Evolutionary conservation across 192 early-diverging fungal species (phyloP), one percentile per base, ranked within the genome.

Genomic region (Backusella parvicylindrica): DNA sequence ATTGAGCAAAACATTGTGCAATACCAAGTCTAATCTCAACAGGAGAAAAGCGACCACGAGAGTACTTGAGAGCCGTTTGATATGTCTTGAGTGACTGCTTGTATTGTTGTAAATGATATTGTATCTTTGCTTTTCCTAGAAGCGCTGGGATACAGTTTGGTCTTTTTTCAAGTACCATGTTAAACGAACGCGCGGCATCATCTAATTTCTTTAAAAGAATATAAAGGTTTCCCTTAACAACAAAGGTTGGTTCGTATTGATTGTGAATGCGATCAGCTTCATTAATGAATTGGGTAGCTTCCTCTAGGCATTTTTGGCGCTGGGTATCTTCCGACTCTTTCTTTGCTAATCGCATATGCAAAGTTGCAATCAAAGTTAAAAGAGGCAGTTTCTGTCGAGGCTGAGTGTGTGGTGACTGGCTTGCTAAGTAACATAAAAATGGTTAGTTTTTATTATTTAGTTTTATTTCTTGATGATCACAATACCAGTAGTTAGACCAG

Each of bases 11-110:
- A 79, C 97, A 98, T 68, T 96, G 84, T 15, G 95, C 95, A 75
- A 98, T 95, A 23, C 93, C 90, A 28, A 96, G 82, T 31, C 97
- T 90, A 85, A 79, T 96, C 90, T 60, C 94, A 86, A 72, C 81
- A 21, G 47, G 81, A 31, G 75, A 66, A 36, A 70, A 67, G 3
- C 74, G 70, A 16, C 86, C 79, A 5, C 84, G 76, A 1, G 95
- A 91, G 77, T 69, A 90, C 72, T 37, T 83, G 4, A 96, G 85
- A 13, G 94, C 88, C 56, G 85, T 87, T 79, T 97, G 95, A 78
- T 97, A 98, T 28, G 78, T 75, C 18, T 78, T 82, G 74, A 98
- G 84, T 18, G 95, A 93, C 21, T 85, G 78, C 67, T 82, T 84
- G 78, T 88, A 95, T 40, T 93, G 81, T 64, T 91, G 88, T 21